Evolutionary conservation across 176 grass and related monocot genomes (phyloP).

Genomic region (Oryza brachyantha): DNA sequence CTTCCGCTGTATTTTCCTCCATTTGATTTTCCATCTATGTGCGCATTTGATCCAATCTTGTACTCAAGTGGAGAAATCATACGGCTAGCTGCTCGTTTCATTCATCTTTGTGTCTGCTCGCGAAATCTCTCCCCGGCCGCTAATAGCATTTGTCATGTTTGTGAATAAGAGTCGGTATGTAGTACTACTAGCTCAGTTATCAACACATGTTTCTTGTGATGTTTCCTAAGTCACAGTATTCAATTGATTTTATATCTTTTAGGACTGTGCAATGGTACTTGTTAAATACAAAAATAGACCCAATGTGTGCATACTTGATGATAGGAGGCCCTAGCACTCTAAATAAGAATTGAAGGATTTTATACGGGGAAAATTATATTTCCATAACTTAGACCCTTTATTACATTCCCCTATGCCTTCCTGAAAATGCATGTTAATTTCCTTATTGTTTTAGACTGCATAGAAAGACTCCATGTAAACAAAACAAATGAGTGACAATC

Average conservation of each 20-base stretch:
- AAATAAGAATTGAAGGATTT: background rate
- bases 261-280: background rate
- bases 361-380: background rate
- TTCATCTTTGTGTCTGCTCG: background rate
- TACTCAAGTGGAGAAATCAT: slow-evolving; percentile 18
- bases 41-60: slow-evolving; percentile 39
- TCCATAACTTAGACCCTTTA: too few relatives aligned
- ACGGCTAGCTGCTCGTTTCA: background rate
- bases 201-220: background rate
- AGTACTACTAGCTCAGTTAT: background rate
- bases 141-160: background rate
- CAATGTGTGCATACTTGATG: too few relatives aligned
- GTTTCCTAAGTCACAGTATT: background rate
- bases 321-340: background rate
- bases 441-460: too few relatives aligned
- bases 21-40: slow-evolving; percentile 42
- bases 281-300: background rate
- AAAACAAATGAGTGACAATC: too few relatives aligned
- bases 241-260: background rate
- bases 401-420: too few relatives aligned
- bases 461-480: too few relatives aligned
- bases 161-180: background rate
- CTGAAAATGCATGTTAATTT: too few relatives aligned
- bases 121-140: background rate
- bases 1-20: slow-evolving; percentile 30